A percentile compares a stretch with the other conserved stretches of the same genome.
Evolutionary conservation across 768 basidiomycete genomes (phyloP).

Genomic region (Cubamyces sp.): DNA sequence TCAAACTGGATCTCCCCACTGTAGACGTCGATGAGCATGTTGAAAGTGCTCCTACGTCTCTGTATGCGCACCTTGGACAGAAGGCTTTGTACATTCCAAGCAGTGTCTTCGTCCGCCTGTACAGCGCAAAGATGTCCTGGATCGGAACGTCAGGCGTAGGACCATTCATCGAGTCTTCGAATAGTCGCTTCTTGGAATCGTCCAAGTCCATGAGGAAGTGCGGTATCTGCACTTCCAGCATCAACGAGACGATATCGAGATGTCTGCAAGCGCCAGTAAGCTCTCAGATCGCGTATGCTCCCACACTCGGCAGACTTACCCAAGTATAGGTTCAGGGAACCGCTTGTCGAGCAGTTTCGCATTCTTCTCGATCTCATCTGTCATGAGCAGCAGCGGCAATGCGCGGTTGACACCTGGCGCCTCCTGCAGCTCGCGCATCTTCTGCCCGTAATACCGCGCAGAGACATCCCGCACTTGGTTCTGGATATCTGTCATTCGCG

Average conservation of each 20-base stretch:
- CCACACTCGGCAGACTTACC: constrained; percentile 48
- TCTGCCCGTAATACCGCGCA: constrained; percentile 62
- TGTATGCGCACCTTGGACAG: constrained; percentile 64
- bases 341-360: constrained; percentile 85
- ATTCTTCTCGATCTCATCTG: constrained; percentile 86
- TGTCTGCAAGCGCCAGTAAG: constrained; percentile 44
- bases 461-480: constrained; percentile 65
- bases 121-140: constrained; percentile 88
- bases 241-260: constrained; percentile 76
- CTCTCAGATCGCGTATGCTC: not conserved
- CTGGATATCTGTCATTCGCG: constrained; percentile 69
- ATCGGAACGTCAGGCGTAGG: constrained; percentile 88
- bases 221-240: constrained; percentile 71
- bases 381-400: constrained; percentile 79
- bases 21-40: not conserved
- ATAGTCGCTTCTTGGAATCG: constrained; percentile 69
- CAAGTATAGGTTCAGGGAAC: constrained; percentile 82
- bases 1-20: constrained; percentile 69
- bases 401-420: constrained; percentile 82
- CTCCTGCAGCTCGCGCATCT: constrained; percentile 64
- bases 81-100: constrained; percentile 84
- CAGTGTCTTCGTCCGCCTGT: constrained; percentile 75
- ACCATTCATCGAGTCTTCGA: constrained; percentile 84
- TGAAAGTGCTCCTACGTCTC: not conserved
- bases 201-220: constrained; percentile 69